A percentile compares a stretch with the other conserved stretches of the same genome.
phyloP scores from a whole-genome alignment of 2,329 filamentous ascomycete genomes.

The Verticillium klebahnii region DNA sequence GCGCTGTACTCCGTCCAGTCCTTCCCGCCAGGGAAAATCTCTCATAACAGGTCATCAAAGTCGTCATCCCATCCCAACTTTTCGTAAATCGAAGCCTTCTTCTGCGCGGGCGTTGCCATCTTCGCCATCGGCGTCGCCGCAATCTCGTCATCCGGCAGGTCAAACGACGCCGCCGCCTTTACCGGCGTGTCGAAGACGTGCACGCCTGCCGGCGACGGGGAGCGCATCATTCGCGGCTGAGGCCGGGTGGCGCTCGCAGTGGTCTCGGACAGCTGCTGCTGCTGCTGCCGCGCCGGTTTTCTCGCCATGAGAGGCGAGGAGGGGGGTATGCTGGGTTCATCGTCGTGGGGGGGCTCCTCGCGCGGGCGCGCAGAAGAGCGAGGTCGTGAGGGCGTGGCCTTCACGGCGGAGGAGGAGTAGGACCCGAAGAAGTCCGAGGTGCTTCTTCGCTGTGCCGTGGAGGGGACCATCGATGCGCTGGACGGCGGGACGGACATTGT shows the following conservation, averaged over 20 bases:
- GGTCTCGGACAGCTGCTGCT: neutral
- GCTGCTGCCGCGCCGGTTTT: conserved; percentile 9
- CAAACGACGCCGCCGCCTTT: conserved; percentile 18
- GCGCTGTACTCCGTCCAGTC: conserved; percentile 1
- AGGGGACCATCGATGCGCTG: conserved; percentile 34
- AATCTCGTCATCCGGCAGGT: conserved; percentile 10
- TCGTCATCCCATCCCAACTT: conserved; percentile 56
- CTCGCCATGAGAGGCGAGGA: conserved; percentile 30
- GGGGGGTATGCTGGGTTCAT: conserved; percentile 23
- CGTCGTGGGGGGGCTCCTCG: conserved; percentile 14
- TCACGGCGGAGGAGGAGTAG: conserved; percentile 11
- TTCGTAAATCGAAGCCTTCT: conserved; percentile 44
- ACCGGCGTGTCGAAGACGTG: conserved; percentile 33
- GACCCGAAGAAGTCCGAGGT: conserved; percentile 22
- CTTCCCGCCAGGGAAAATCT: conserved; percentile 13
- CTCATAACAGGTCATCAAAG: conserved; percentile 39
- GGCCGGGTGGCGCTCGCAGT: neutral
- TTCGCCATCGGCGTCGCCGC: conserved; percentile 6
- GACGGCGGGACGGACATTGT: conserved; percentile 26
- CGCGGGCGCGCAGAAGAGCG: neutral
- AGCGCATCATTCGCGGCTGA: neutral
- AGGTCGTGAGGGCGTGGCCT: conserved; percentile 11
- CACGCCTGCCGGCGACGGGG: conserved; percentile 5
- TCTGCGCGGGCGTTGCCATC: conserved; percentile 12
- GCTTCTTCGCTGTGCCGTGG: conserved; percentile 30